These are phyloP conservation scores for Colletotrichum tofieldiae DNA, from an alignment of 2,329 filamentous ascomycete genomes.

Conservation along the genomic window DNA sequence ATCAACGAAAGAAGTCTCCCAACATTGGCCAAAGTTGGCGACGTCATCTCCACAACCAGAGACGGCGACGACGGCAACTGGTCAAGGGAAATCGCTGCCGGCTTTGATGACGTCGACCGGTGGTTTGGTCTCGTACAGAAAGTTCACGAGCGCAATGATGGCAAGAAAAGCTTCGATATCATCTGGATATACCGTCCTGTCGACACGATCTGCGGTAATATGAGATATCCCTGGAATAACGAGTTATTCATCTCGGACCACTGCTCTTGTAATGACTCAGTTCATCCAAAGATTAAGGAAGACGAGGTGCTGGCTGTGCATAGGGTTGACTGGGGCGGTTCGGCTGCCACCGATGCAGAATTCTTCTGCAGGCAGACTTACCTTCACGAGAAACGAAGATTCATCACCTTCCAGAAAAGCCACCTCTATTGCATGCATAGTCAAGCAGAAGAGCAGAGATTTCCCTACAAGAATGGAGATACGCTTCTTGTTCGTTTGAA, in stretches of 20 bases:
- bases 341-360: slow-evolving; percentile 62
- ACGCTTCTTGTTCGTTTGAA: slow-evolving; percentile 67
- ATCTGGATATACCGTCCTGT: slow-evolving; percentile 82
- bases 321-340: slow-evolving; percentile 70
- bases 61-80: slow-evolving; percentile 69
- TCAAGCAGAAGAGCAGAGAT: slow-evolving; percentile 51
- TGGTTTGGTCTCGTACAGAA: slow-evolving; percentile 82
- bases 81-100: slow-evolving; percentile 64
- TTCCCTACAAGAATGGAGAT: slow-evolving; percentile 62
- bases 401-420: slow-evolving; percentile 68
- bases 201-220: slow-evolving; percentile 79
- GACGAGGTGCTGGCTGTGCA: slow-evolving; percentile 72
- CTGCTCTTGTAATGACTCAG: slow-evolving; percentile 75
- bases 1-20: not conserved
- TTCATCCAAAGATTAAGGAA: slow-evolving; percentile 60
- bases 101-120: slow-evolving; percentile 61
- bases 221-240: slow-evolving; percentile 78
- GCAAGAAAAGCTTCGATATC: slow-evolving; percentile 69
- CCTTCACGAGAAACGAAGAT: slow-evolving; percentile 71
- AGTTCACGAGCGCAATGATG: slow-evolving; percentile 57
- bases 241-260: slow-evolving; percentile 85
- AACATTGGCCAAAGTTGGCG: slow-evolving; percentile 11
- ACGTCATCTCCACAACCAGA: slow-evolving; percentile 61
- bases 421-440: slow-evolving; percentile 70
- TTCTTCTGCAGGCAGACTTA: slow-evolving; percentile 83